phyloP scores from a whole-genome alignment of 805 yeast species.

The Blastobotrys muscicola region DNA sequence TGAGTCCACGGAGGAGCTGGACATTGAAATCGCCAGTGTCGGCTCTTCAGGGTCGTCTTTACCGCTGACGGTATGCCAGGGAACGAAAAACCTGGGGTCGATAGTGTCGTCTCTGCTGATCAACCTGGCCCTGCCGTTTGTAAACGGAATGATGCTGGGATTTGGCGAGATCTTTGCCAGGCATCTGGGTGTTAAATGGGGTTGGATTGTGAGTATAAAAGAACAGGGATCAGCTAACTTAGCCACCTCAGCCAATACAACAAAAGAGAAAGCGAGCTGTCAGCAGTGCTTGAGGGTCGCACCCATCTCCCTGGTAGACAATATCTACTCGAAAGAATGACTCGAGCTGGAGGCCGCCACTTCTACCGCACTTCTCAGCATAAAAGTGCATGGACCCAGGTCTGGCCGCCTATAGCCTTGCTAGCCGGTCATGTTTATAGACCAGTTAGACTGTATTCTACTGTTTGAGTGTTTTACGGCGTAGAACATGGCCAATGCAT shows the following conservation, averaged over 20 bases:
- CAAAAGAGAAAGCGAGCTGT: background rate
- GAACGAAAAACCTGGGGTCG: no score
- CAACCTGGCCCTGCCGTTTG: constrained; percentile 73
- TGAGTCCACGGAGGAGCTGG: constrained; percentile 4
- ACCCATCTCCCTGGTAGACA: background rate
- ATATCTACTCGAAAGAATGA: background rate
- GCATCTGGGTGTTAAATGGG: constrained; percentile 73
- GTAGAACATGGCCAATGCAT: no score
- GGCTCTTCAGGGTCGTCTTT: constrained; percentile 3
- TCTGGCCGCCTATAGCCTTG: no score
- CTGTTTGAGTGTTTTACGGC: no score
- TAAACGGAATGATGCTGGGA: constrained; percentile 92
- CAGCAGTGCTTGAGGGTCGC: background rate
- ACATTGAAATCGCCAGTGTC: constrained; percentile 1
- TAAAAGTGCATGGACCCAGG: no score
- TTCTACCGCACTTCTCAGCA: no score
- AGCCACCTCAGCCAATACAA: background rate
- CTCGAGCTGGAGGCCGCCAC: no score
- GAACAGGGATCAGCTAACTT: constrained; percentile 25
- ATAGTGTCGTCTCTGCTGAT: constrained; percentile 25
- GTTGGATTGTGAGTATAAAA: constrained; percentile 69
- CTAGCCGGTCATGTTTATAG: no score
- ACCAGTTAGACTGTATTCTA: background rate
- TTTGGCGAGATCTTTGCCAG: constrained; percentile 94
- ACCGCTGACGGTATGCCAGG: no score